Evolutionary conservation across 768 basidiomycete genomes (phyloP).

Genomic region (Gelatoporia subvermispora): DNA sequence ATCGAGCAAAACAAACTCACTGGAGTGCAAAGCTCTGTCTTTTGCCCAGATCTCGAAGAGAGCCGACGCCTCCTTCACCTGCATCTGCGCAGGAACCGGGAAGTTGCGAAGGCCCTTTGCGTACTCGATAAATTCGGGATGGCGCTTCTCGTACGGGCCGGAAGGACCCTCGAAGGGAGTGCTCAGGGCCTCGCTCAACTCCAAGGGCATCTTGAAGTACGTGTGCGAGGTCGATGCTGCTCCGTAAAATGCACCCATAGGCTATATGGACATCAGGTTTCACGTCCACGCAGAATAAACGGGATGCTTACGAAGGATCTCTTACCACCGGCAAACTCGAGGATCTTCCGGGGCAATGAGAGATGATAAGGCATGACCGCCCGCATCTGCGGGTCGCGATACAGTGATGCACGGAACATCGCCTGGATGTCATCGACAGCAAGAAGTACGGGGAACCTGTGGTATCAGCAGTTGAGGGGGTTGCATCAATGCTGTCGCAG

Average conservation of each 20-base stretch:
- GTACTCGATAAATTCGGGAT: constrained; percentile 44
- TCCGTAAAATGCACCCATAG: constrained; percentile 66
- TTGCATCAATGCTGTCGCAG: neutral
- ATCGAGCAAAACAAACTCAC: constrained; percentile 32
- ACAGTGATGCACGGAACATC: constrained; percentile 60
- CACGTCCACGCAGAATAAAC: neutral
- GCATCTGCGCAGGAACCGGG: constrained; percentile 53
- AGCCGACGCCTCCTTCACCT: constrained; percentile 62
- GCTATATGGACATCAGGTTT: constrained; percentile 33
- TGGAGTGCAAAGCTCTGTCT: constrained; percentile 47
- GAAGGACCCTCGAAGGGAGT: constrained; percentile 37
- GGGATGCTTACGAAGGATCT: constrained; percentile 54
- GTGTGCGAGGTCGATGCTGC: constrained; percentile 63
- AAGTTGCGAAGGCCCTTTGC: constrained; percentile 48
- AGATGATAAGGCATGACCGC: constrained; percentile 72
- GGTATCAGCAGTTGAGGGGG: neutral
- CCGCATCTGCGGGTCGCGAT: constrained; percentile 70
- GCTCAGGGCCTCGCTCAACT: constrained; percentile 59
- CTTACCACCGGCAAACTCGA: constrained; percentile 75
- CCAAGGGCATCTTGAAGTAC: constrained; percentile 50
- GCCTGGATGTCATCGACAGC: constrained; percentile 89
- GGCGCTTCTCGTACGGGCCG: constrained; percentile 55
- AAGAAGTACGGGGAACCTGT: constrained; percentile 71
- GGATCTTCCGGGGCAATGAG: constrained; percentile 67
- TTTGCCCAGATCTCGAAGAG: constrained; percentile 76